Evolutionary conservation across 257 asterid genomes (phyloP).

Genomic region (Orobanche coerulescens): DNA sequence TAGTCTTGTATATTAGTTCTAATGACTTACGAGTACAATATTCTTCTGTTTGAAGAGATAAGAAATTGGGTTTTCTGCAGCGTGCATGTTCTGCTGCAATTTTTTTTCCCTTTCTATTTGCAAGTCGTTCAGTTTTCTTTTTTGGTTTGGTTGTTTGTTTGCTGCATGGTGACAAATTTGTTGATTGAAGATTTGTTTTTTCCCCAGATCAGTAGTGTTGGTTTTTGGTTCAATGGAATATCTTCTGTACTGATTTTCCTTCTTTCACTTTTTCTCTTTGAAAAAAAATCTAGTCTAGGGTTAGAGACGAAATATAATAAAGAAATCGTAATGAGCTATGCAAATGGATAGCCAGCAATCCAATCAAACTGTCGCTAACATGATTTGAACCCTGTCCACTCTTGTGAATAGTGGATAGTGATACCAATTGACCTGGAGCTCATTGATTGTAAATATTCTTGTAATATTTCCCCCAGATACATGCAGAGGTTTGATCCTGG

Average conservation of each 20-base stretch:
- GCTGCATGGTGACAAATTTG: not conserved
- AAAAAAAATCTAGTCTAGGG: no score
- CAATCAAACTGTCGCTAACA: no score
- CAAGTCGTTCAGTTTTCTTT: not conserved
- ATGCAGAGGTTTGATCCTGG: constrained; percentile 98
- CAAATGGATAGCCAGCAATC: no score
- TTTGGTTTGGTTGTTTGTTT: not conserved
- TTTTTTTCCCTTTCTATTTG: not conserved
- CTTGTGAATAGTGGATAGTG: no score
- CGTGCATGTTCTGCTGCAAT: not conserved
- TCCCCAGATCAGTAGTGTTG: not conserved
- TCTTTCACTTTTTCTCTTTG: no score
- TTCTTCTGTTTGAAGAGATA: not conserved
- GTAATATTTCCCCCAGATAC: constrained; percentile 46
- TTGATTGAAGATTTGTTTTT: not conserved
- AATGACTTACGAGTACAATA: not conserved
- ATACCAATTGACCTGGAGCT: no score
- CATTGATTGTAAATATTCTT: no score
- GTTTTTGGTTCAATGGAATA: not conserved
- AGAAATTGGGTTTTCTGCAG: not conserved
- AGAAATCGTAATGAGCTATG: no score
- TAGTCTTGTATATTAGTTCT: not conserved
- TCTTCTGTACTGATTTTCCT: not conserved
- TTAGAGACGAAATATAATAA: no score
- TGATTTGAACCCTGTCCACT: no score